Evolutionary conservation across 306 rosid genomes (phyloP).

Genomic region (Coriaria nepalensis): DNA sequence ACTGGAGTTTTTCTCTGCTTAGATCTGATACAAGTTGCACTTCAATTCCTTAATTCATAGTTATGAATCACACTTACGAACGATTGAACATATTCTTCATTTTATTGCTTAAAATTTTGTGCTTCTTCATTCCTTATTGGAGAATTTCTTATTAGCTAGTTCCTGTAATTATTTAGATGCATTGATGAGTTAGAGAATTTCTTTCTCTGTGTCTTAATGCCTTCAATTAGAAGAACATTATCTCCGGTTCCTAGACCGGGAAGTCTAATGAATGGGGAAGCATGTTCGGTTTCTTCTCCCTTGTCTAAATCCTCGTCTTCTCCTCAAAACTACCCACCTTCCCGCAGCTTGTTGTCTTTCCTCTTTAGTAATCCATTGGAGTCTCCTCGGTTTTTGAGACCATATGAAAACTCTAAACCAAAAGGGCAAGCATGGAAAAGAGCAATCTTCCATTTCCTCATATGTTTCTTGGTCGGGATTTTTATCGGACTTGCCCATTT

Average conservation of each 20-base stretch:
- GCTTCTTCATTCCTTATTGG: too few species aligned
- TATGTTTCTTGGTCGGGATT: slow-evolving; percentile 58
- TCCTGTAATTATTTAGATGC: too few species aligned
- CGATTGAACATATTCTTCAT: too few species aligned
- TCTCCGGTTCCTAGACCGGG: slow-evolving; percentile 69
- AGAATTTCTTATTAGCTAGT: too few species aligned
- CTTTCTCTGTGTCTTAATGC: slow-evolving; percentile 28
- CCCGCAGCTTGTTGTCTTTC: slow-evolving; percentile 31
- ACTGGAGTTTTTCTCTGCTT: too few species aligned
- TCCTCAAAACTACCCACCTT: slow-evolving; percentile 34
- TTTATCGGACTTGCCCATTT: slow-evolving; percentile 60
- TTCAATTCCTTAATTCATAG: too few species aligned
- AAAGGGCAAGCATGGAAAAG: slow-evolving; percentile 64
- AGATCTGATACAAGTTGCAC: too few species aligned
- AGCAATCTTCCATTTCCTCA: slow-evolving; percentile 46
- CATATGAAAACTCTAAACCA: slow-evolving; percentile 48
- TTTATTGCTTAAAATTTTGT: too few species aligned
- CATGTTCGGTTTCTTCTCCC: slow-evolving; percentile 57
- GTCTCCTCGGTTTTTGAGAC: slow-evolving; percentile 44
- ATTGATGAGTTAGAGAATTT: slow-evolving; percentile 12
- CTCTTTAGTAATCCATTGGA: slow-evolving; percentile 26
- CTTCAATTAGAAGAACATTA: slow-evolving; percentile 70
- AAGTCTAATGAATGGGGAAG: slow-evolving; percentile 37
- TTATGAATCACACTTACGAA: too few species aligned
- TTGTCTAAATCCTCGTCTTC: slow-evolving; percentile 53